These are phyloP conservation scores for Chytriomyces confervae DNA, from an alignment of 192 early-diverging fungal species.

Conservation along the genomic window DNA sequence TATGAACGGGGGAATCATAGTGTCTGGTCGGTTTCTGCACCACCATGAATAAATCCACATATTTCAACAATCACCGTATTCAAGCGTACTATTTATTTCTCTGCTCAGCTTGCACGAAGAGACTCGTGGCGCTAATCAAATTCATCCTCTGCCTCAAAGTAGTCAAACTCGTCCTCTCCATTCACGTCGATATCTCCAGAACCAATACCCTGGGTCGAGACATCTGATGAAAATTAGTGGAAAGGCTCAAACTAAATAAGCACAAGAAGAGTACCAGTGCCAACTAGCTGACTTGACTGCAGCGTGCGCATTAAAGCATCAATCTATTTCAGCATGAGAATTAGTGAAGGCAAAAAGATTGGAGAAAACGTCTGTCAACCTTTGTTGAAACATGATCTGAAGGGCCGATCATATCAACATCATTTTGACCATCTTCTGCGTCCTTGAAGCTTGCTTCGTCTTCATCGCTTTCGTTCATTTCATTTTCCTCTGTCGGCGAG, in stretches of 20 bases:
- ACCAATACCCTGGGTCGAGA: neutral
- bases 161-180: constrained; percentile 32
- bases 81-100: neutral
- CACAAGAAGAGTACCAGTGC: neutral
- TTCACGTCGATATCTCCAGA: neutral
- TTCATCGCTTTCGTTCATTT: constrained; percentile 5
- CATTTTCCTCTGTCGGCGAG: constrained; percentile 21
- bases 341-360: neutral
- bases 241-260: neutral
- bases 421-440: neutral
- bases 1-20: neutral
- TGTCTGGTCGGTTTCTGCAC: neutral
- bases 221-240: neutral
- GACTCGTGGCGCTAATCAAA: neutral
- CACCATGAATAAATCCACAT: neutral
- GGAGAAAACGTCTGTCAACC: neutral
- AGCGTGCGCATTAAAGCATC: constrained; percentile 24
- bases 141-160: constrained; percentile 22
- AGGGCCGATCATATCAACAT: neutral
- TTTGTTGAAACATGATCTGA: neutral
- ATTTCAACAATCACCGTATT: neutral
- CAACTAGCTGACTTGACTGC: constrained; percentile 6
- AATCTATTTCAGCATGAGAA: constrained; percentile 10
- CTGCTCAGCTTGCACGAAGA: neutral
- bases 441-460: neutral